Conservation (phyloP, 345 rosid species). For the Lepidium africanum region DNA sequence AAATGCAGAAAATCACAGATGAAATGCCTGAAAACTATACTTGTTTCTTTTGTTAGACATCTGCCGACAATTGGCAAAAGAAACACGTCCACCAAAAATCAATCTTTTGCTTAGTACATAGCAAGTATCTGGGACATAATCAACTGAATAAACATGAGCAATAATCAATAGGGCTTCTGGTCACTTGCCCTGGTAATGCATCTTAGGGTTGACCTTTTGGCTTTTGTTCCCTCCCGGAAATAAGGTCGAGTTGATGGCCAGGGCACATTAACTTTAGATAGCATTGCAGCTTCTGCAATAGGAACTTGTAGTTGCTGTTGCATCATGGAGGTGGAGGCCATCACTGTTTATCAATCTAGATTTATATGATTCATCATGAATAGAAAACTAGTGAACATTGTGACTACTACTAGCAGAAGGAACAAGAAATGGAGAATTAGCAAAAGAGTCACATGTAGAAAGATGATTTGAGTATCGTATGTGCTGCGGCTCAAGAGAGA, state of each 20-base stretch:
- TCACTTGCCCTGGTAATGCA: constrained; percentile 1
- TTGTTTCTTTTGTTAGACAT: neutral
- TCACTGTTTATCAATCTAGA: neutral
- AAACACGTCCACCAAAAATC: neutral
- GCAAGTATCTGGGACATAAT: neutral
- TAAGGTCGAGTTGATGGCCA: neutral
- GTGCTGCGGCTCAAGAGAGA: neutral
- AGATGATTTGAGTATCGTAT: neutral
- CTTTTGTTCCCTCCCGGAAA: neutral
- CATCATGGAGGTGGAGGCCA: neutral
- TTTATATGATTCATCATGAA: neutral
- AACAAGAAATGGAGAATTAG: neutral
- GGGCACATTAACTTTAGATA: neutral
- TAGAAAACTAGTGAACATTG: too few relatives aligned
- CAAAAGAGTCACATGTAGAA: neutral
- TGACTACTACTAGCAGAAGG: neutral
- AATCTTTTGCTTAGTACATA: neutral
- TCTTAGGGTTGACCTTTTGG: neutral
- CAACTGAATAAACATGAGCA: neutral
- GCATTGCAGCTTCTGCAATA: constrained; percentile 3
- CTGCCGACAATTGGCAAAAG: neutral
- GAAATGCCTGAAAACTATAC: neutral
- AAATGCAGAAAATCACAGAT: neutral
- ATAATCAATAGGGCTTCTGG: neutral
- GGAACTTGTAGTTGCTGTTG: neutral